A percentile compares a stretch with the other conserved stretches of the same genome.
These are phyloP conservation scores for Zostera marina DNA, from an alignment of 116 monocot species.

Conservation along the genomic window DNA sequence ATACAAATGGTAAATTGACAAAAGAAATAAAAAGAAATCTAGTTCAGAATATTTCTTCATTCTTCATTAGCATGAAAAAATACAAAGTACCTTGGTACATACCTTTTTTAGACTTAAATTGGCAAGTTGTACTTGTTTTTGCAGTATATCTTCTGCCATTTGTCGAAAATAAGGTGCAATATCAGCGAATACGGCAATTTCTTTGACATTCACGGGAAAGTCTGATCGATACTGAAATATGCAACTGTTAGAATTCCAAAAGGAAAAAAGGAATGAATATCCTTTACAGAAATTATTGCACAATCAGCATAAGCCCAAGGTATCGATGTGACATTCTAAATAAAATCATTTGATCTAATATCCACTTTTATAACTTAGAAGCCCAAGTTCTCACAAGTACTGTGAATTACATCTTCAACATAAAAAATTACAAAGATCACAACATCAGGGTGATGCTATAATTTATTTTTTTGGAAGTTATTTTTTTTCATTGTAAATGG, in stretches of 20 bases:
- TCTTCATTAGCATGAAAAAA: not conserved
- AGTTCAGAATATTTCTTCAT: not conserved
- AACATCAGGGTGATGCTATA: not conserved
- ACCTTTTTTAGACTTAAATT: constrained; percentile 46
- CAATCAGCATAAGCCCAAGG: too few relatives aligned
- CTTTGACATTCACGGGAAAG: constrained; percentile 64
- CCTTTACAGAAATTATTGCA: constrained; percentile 1
- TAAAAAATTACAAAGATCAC: not conserved
- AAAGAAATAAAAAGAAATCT: constrained; percentile 1
- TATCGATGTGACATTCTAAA: too few relatives aligned
- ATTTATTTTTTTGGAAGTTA: too few relatives aligned
- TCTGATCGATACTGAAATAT: constrained; percentile 69
- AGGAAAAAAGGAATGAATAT: not conserved
- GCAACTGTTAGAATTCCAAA: constrained; percentile 2
- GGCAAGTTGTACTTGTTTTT: constrained; percentile 61
- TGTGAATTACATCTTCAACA: not conserved
- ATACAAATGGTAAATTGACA: constrained; percentile 1
- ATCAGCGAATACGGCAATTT: constrained; percentile 60
- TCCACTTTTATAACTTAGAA: not conserved
- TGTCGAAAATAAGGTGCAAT: constrained; percentile 48
- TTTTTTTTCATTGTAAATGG: too few relatives aligned
- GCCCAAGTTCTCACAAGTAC: not conserved
- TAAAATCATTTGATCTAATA: too few relatives aligned
- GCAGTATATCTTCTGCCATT: constrained; percentile 54
- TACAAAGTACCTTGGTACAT: constrained; percentile 29